These are phyloP conservation scores for Quercus bicolor DNA, from an alignment of 306 rosid genomes.

Conservation along the genomic window DNA sequence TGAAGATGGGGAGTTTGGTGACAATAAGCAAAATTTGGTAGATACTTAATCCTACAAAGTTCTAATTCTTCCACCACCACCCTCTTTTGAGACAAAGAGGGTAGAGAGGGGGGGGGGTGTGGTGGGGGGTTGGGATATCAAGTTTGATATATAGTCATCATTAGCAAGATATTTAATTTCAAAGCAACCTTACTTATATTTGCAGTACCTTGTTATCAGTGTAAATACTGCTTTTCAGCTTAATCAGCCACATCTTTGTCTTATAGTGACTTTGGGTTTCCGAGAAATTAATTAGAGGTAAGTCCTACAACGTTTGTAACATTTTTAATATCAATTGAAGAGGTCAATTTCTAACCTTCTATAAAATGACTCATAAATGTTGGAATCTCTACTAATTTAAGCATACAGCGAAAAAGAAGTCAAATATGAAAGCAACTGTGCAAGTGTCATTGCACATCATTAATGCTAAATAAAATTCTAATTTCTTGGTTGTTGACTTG, in stretches of 20 bases:
- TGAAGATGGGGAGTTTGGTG: conserved; percentile 86
- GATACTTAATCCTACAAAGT: conserved; percentile 22
- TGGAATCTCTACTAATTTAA: not conserved
- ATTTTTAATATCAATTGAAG: not conserved
- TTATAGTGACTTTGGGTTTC: not conserved
- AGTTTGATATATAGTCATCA: not conserved
- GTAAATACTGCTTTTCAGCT: not conserved
- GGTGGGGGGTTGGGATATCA: not conserved
- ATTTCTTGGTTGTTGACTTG: not conserved
- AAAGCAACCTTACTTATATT: not conserved
- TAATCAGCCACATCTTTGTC: not conserved
- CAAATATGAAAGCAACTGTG: too few relatives aligned
- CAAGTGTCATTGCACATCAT: too few relatives aligned
- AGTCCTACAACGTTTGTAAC: not conserved
- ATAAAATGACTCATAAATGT: not conserved
- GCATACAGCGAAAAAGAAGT: not conserved
- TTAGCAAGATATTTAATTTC: conserved; percentile 11
- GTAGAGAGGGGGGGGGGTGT: not conserved
- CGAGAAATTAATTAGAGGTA: not conserved
- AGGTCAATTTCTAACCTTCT: not conserved
- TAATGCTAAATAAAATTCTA: too few relatives aligned
- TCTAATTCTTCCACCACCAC: not conserved
- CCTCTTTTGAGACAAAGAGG: not conserved
- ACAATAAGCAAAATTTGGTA: conserved; percentile 57
- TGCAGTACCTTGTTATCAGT: not conserved